Base-by-base conservation (phyloP, 164 flowering plant species). In the Macadamia integrifolia region DNA sequence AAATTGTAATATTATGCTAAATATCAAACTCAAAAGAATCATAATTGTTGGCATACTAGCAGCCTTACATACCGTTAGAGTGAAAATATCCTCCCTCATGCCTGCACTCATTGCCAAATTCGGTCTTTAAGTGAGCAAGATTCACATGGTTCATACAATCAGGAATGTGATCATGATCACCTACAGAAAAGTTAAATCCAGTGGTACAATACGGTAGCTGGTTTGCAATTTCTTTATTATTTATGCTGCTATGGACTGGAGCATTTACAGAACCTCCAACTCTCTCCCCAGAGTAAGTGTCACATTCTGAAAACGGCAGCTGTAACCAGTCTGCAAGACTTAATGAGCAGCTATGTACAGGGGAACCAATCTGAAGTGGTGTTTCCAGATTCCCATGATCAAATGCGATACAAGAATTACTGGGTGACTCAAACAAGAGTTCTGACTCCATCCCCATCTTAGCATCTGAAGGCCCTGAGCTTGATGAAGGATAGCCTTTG, bases 241-340 rank as follows among this genome's bases (percentile, higher is more conserved):
- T 67, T 65, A 18, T 44, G 60, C 69, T 60, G 49, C 57, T 31
- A 62, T 64, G 63, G 30, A n/a, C 17, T 6, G 58, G 58, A 55
- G 64, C 62, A 62, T 32, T 44, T 43, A 64, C 68, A 17, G 74
- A 65, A 58, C 67, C 61, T 62, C 70, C 76, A 74, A 30, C 70
- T 61, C 69, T 72, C 66, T 64, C 79, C 56, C 46, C 29, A 18
- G 52, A 50, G 63, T 42, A 65, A 60, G 66, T 46, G 40, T 58
- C 76, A 66, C 66, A 62, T 9, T 69, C 78, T 57, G 64, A 69
- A 65, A 58, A 57, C 53, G 75, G 46, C 40, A 13, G 30, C 17
- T 82, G 6, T 29, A 62, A 32, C 78, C 77, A 81, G n/a, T 74
- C 78, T 44, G 65, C 61, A 63, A 70, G 67, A 74, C 75, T 69